These are phyloP conservation scores for Phascolomyces articulosus DNA, from an alignment of 371 early-diverging fungal genomes.

Conservation along the genomic window DNA sequence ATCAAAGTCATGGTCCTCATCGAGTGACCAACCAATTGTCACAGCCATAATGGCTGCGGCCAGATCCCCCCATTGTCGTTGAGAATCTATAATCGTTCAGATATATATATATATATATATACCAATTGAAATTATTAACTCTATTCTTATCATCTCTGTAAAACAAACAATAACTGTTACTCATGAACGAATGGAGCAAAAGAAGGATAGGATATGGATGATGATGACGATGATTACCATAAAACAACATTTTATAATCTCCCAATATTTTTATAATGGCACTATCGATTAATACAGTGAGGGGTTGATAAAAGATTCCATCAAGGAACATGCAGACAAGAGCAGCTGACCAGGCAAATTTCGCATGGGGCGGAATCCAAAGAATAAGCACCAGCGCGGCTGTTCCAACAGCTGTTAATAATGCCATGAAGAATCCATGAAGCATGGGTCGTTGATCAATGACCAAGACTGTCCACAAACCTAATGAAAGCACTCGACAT, in stretches of 20 bases:
- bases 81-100: slow-evolving; percentile 13
- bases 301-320: slow-evolving; percentile 32
- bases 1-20: slow-evolving; percentile 52
- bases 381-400: slow-evolving; percentile 33
- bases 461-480: slow-evolving; percentile 34
- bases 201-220: too few relatives aligned
- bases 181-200: too few relatives aligned
- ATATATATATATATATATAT: too few relatives aligned
- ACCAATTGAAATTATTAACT: too few relatives aligned
- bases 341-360: slow-evolving; percentile 33
- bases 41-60: slow-evolving; percentile 32
- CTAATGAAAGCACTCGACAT: slow-evolving; percentile 23
- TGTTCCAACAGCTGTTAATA: slow-evolving; percentile 40
- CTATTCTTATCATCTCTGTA: too few relatives aligned
- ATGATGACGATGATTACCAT: slow-evolving; percentile 8
- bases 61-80: slow-evolving; percentile 37
- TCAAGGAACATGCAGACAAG: slow-evolving; percentile 33
- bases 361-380: slow-evolving; percentile 33
- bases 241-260: slow-evolving; percentile 24
- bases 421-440: slow-evolving; percentile 42
- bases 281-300: slow-evolving; percentile 24
- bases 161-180: too few relatives aligned
- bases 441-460: slow-evolving; percentile 30
- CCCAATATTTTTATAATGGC: slow-evolving; percentile 30
- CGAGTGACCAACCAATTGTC: slow-evolving; percentile 37